A percentile compares a stretch with the other conserved stretches of the same genome.
Evolutionary conservation across 2,329 filamentous ascomycete species (phyloP).

Genomic region (Aspergillus quadrilineatus): DNA sequence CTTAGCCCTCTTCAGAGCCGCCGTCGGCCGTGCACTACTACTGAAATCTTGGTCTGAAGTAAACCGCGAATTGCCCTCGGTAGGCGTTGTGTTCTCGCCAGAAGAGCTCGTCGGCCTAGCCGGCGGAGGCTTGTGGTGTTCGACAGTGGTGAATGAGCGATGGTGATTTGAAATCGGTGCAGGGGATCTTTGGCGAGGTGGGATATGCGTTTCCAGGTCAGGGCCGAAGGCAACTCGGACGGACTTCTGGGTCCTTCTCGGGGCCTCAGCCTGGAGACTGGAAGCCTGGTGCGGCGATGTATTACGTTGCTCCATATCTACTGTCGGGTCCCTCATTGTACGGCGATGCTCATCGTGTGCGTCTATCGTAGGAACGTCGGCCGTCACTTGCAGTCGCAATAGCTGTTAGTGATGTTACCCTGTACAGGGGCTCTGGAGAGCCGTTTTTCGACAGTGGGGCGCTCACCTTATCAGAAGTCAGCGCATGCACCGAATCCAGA

Average conservation of each 20-base stretch:
- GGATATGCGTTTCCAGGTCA: conserved; percentile 39
- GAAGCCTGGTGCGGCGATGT: conserved; percentile 25
- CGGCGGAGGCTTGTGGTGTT: conserved; percentile 26
- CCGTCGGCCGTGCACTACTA: conserved; percentile 33
- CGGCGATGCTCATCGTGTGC: conserved; percentile 31
- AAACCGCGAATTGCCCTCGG: conserved; percentile 26
- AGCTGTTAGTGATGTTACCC: neutral
- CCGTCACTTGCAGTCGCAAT: neutral
- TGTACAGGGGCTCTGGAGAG: neutral
- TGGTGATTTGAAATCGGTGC: conserved; percentile 33
- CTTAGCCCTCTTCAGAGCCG: conserved; percentile 50
- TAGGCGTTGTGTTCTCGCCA: conserved; percentile 27
- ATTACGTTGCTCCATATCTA: conserved; percentile 36
- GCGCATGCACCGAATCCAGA: conserved; percentile 6
- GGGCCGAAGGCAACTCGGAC: conserved; percentile 43
- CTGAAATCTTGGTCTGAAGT: conserved; percentile 33
- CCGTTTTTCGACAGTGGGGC: conserved; percentile 6
- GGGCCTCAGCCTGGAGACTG: conserved; percentile 32
- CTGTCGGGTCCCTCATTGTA: conserved; percentile 39
- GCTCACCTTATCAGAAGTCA: conserved; percentile 9
- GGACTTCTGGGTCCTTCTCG: conserved; percentile 33
- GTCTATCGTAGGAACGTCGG: conserved; percentile 11
- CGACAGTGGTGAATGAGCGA: conserved; percentile 36
- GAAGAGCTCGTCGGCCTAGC: conserved; percentile 35
- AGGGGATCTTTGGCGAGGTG: conserved; percentile 34